These are phyloP conservation scores for Boletus sp. DNA, from an alignment of 768 basidiomycete genomes.

Conservation along the genomic window DNA sequence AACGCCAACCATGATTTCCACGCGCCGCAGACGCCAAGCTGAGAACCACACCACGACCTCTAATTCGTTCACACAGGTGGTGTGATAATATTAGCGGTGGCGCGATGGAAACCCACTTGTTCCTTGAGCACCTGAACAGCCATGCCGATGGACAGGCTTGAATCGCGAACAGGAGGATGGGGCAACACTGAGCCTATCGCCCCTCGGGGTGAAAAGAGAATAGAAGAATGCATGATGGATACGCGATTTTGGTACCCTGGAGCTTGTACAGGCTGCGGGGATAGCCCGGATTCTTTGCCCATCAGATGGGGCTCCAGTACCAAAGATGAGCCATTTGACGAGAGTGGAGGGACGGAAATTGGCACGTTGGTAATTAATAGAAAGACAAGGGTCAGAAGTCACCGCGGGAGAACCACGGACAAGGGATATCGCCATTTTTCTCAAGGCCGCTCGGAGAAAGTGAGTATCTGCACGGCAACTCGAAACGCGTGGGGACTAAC, in stretches of 20 bases:
- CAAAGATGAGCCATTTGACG: not conserved
- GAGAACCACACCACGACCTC: not conserved
- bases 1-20: not conserved
- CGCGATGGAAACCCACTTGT: not conserved
- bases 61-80: not conserved
- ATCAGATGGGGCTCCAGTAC: not conserved
- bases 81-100: not conserved
- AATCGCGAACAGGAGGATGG: not conserved
- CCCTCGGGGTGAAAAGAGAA: not conserved
- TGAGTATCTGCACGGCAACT: not conserved
- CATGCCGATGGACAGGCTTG: not conserved
- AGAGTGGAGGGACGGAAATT: conserved; percentile 1
- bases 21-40: not conserved
- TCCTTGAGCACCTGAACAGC: not conserved
- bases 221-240: not conserved
- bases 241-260: not conserved
- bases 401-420: not conserved
- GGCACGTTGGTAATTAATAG: conserved; percentile 1
- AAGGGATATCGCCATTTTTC: not conserved
- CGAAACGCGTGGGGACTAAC: not conserved
- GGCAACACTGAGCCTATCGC: not conserved
- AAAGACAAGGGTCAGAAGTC: not conserved
- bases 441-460: not conserved
- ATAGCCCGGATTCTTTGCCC: not conserved
- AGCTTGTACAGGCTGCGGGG: not conserved